phyloP scores from a whole-genome alignment of 305 asterid genomes.

The Rubia peregrina region DNA sequence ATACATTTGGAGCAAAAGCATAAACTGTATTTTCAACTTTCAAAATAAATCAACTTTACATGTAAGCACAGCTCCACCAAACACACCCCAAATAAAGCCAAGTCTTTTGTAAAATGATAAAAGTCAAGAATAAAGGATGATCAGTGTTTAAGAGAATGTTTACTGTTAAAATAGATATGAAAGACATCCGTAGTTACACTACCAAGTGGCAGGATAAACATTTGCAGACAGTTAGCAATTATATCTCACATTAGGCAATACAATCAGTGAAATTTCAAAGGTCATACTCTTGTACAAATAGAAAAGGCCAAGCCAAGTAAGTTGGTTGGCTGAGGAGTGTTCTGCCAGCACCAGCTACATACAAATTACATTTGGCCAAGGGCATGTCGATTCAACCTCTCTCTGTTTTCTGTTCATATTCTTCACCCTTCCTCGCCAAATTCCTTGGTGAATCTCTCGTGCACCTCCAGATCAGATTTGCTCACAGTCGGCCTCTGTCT shows the following conservation, averaged over 20 bases:
- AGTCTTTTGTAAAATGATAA: too few species aligned
- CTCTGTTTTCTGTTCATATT: background rate
- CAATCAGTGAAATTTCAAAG: slow-evolving; percentile 9
- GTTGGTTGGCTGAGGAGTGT: background rate
- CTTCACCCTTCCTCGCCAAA: slow-evolving; percentile 91
- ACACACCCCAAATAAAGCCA: too few species aligned
- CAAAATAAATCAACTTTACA: too few species aligned
- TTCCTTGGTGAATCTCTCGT: slow-evolving; percentile 82
- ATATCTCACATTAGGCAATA: slow-evolving; percentile 17
- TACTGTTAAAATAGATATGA: background rate
- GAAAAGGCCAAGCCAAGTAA: background rate
- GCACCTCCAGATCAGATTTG: slow-evolving; percentile 82
- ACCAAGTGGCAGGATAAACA: slow-evolving; percentile 1
- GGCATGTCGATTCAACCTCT: background rate
- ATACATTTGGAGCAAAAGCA: too few species aligned
- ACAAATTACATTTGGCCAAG: slow-evolving; percentile 11
- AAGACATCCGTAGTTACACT: background rate
- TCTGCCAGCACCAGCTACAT: slow-evolving; percentile 7
- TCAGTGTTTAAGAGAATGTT: too few species aligned
- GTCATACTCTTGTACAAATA: slow-evolving; percentile 13
- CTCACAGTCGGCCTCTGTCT: slow-evolving; percentile 91
- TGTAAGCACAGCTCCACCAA: too few species aligned
- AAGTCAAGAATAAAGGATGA: too few species aligned
- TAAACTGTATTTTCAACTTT: too few species aligned
- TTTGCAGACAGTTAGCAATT: background rate